These are phyloP conservation scores for Populus nigra DNA, from an alignment of 345 rosid species.

Conservation along the genomic window DNA sequence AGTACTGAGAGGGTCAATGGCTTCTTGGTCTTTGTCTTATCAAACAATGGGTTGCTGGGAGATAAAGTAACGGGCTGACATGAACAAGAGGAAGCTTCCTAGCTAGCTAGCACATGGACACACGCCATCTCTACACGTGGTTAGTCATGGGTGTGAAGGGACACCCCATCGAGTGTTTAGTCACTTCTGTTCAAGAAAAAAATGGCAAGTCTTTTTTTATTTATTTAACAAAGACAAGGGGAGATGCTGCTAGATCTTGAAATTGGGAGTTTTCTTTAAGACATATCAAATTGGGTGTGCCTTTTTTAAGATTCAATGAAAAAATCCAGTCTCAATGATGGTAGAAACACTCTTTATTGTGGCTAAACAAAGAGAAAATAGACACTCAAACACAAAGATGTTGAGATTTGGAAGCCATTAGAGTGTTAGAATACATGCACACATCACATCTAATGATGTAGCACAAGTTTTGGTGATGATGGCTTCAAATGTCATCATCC, in stretches of 20 bases:
- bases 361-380: too few relatives aligned
- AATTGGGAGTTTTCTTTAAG: too few relatives aligned
- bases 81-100: slow-evolving; percentile 21
- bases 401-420: background rate
- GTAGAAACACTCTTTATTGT: too few relatives aligned
- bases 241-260: too few relatives aligned
- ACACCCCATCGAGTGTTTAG: too few relatives aligned
- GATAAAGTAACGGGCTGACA: background rate
- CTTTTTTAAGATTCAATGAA: too few relatives aligned
- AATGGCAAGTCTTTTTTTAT: too few relatives aligned
- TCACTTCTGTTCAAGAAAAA: too few relatives aligned
- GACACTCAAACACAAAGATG: too few relatives aligned
- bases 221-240: too few relatives aligned
- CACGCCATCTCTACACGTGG: background rate
- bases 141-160: background rate
- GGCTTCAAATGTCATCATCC: background rate
- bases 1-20: background rate
- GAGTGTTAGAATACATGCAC: background rate
- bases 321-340: too few relatives aligned
- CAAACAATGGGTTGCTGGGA: background rate
- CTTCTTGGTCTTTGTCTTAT: background rate
- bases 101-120: slow-evolving; percentile 21
- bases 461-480: background rate
- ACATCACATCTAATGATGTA: background rate
- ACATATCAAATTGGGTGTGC: too few relatives aligned